phyloP scores from a whole-genome alignment of 805 yeast species.

The Ogataea degrootiae region DNA sequence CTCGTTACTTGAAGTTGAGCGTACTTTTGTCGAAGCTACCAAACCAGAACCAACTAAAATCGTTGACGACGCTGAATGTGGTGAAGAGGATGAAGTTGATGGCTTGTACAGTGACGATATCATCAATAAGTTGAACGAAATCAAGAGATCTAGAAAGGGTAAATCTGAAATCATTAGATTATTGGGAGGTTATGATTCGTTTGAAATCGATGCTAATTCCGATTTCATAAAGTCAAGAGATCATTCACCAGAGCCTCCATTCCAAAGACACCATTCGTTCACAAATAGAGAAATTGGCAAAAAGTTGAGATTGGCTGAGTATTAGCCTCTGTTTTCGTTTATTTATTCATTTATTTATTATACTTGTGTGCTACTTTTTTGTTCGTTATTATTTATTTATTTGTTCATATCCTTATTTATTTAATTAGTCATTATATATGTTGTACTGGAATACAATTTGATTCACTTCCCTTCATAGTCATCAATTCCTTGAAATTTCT shows the following conservation, averaged over 20 bases:
- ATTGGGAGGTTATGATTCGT: slow-evolving; percentile 85
- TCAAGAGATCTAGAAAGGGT: slow-evolving; percentile 12
- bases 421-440: no score
- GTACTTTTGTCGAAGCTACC: slow-evolving; percentile 36
- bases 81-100: slow-evolving; percentile 1
- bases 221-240: slow-evolving; percentile 54
- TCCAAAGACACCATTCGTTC: slow-evolving; percentile 21
- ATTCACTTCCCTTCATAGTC: no score
- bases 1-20: slow-evolving; percentile 55
- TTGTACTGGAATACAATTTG: no score
- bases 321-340: slow-evolving; percentile 27
- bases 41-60: slow-evolving; percentile 7
- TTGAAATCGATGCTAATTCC: slow-evolving; percentile 58
- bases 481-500: no score
- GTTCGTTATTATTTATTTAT: neutral
- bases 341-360: neutral
- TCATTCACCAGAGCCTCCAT: slow-evolving; percentile 50
- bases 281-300: slow-evolving; percentile 53
- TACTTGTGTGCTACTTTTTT: neutral
- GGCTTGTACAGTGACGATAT: slow-evolving; percentile 16
- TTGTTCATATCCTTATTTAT: no score
- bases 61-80: neutral
- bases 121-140: slow-evolving; percentile 14
- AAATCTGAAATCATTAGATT: slow-evolving; percentile 31
- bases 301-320: slow-evolving; percentile 60